Conservation (phyloP, 179 eudicot genomes). For the Silene vulgaris region DNA sequence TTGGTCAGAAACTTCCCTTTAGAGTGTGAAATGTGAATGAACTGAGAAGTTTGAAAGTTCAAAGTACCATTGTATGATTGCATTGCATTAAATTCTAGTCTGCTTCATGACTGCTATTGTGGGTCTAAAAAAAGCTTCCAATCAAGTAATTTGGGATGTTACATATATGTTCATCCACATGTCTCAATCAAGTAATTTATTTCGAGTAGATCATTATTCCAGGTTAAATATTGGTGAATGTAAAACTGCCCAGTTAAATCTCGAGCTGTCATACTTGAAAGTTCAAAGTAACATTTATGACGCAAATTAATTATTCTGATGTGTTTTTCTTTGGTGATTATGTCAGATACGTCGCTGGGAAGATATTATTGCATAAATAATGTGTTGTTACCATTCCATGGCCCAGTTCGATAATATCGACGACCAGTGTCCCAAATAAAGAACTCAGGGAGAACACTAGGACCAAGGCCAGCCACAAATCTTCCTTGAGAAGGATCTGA, state of each 20-base stretch:
- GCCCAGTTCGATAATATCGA: conserved; percentile 29
- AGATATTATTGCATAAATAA: not conserved
- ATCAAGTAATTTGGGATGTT: too few species aligned
- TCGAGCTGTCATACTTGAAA: not conserved
- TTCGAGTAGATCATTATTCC: too few species aligned
- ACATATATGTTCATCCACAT: too few species aligned
- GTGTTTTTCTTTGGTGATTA: not conserved
- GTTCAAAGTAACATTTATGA: not conserved
- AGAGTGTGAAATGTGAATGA: too few species aligned
- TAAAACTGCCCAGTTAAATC: not conserved
- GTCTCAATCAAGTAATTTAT: too few species aligned
- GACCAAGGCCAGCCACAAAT: conserved; percentile 20
- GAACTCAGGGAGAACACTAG: conserved; percentile 15
- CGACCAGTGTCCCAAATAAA: conserved; percentile 23
- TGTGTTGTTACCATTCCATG: conserved; percentile 30
- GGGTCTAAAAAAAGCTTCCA: too few species aligned
- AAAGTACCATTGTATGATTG: too few species aligned
- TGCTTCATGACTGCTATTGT: too few species aligned
- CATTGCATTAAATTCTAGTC: too few species aligned
- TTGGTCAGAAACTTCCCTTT: too few species aligned
- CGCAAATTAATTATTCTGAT: not conserved
- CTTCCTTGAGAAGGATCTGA: conserved; percentile 38
- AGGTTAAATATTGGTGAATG: too few species aligned
- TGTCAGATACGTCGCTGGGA: not conserved
- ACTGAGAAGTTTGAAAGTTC: too few species aligned